Conservation (phyloP, 768 basidiomycete genomes). For the Kwoniella pini region DNA sequence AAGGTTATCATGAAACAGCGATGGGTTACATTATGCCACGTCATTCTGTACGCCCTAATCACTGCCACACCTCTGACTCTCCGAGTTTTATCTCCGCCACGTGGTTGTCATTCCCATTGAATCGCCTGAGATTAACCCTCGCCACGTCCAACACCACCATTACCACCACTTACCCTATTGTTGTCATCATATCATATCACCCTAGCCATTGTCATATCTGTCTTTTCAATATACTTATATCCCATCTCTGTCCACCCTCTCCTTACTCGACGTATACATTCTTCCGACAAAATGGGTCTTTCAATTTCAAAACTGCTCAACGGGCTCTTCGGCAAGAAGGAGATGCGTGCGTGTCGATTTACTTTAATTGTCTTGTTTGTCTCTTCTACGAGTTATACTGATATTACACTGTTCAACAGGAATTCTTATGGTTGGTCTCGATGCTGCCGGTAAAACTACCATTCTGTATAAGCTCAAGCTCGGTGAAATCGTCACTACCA, state of each 20-base stretch:
- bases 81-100: not conserved
- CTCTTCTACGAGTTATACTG: not conserved
- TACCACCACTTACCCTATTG: not conserved
- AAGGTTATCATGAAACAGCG: too few relatives aligned
- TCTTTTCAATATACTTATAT: not conserved
- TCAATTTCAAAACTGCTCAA: conserved; percentile 63
- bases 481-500: conserved; percentile 99
- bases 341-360: conserved; percentile 82
- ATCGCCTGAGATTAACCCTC: not conserved
- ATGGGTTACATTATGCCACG: not conserved
- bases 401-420: conserved; percentile 59
- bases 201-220: not conserved
- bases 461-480: conserved; percentile 99
- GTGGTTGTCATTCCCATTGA: not conserved
- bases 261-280: not conserved
- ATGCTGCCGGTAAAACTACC: conserved; percentile 94
- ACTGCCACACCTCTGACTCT: not conserved
- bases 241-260: conserved; percentile 7
- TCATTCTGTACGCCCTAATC: too few relatives aligned
- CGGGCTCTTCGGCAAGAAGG: conserved; percentile 94
- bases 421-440: conserved; percentile 99
- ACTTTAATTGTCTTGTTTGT: conserved; percentile 26
- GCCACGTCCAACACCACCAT: not conserved
- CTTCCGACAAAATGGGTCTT: conserved; percentile 55
- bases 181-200: conserved; percentile 5